Evolutionary conservation across 2,329 filamentous ascomycete species (phyloP), one percentile per base, ranked within the genome.

Genomic region (Emmonsiellopsis sp.): DNA sequence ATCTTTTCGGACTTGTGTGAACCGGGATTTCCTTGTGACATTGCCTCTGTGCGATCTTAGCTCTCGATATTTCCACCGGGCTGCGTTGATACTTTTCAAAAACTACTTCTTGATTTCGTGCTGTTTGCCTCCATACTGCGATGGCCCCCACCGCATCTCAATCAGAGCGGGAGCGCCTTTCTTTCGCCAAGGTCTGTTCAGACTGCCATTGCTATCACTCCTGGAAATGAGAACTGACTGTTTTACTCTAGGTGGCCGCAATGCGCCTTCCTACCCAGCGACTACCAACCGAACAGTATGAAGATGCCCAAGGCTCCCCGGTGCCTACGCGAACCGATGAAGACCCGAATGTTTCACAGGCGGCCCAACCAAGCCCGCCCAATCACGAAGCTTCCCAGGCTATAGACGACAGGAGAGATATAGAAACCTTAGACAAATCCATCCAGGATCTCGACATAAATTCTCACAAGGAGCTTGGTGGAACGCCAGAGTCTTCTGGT

Each of bases 181-280:
- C 86, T 43, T 90, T 90, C 76, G 86, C 86, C 71, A 89, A 87
- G 79, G 86, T 88, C 74, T 55, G 76, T 62, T 34, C 13, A 13
- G 38, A 13, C n/a, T 15, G 7, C 16, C 38, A 13, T 35, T 34
- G 3, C 26, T 38, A 31, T 49, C 13, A 9, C 35, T 11, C n/a
- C 40, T 44, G 13, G 10, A 26, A n/a, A 44, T 10, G 34, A 31
- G 26, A 20, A 43, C 41, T 51, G 31, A 41, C 16, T 54, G 10
- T 16, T 42, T n/a, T 50, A 20, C 34, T n/a, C 20, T 55, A 74
- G 72, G 71, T 75, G 60, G 70, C 69, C 58, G 72, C 72, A 57
- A 73, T 74, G 71, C 61, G 68, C 52, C 63, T 66, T 47, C 65
- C 60, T 46, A 63, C 65, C 54, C 49, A 59, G 38, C 63, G 65